Base-by-base conservation (phyloP, 2,329 filamentous ascomycete species). In the Drechslera avenae region DNA sequence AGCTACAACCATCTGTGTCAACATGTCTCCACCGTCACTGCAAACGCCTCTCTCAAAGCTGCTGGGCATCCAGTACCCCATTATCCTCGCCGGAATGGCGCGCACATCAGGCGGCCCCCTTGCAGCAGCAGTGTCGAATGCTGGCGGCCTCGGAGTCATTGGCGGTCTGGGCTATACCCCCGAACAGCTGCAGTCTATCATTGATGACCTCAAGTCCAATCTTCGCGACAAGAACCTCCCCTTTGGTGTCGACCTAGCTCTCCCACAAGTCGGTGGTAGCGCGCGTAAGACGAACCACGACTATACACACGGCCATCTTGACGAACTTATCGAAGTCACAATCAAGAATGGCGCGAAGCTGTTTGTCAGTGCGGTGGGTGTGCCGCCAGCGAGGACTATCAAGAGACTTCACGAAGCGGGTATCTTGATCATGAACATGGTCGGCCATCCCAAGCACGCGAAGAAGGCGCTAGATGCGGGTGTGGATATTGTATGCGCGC, bases 391-490 rank as follows among this genome's bases (percentile, higher is more conserved):
- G 37, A 74, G 79, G 50, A 84, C 92, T 4, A 88, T 97, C 50
- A 85, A 90, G 61, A 78, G 85, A 37, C 79, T 97, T 36, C 93
- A 97, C 68, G 80, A 81, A 7, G 87, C 88, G 0, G 89, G 89
- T 0, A 89, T 97, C 33, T 71, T 95, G 52, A 81, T 97, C 30
- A 97, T 97, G 91, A 97, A 97, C 73, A 97, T 97, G 92, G 91
- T 97, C 16, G 93, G 93, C 0, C 89, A 92, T 64, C 92, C 93
- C 2, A 91, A 88, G 71, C 93, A 97, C 73, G 92, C 92, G 1
- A 83, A 87, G 71, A 97, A 97, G 77, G 92, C 92, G 2, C 79
- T 97, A 3, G 85, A 91, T 41, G 83, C 87, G 0, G 93, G 93
- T 35, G 91, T 96, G 8, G 93, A 97, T 75, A 87, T 97, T 58